Base-by-base conservation (phyloP, 2,329 filamentous ascomycete species). In the Ophiostoma sp. region DNA sequence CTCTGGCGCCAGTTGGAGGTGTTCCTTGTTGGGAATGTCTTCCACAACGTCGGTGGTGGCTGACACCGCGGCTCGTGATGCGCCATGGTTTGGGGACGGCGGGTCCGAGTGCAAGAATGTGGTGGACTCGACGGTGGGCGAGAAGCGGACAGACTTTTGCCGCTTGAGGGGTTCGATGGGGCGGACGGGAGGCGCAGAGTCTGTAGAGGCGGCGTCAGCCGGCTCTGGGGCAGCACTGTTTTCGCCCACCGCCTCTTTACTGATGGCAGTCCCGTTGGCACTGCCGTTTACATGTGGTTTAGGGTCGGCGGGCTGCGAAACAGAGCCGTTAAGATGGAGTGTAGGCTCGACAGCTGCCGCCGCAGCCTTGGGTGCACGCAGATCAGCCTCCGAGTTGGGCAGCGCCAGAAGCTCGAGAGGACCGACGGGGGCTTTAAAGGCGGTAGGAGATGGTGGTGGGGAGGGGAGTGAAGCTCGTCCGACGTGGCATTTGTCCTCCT, bases 1-100 rank as follows among this genome's bases (percentile, higher is more conserved):
- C 81, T 98, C 94, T 0, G 92, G 88, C 2, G 92, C 94, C 9
- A 99, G 86, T 80, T 98, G 96, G n/a, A 98, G 89, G 79, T 98
- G 94, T 79, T 99, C 96, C 82, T 83, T 87, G 76, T 89, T 85
- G 69, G 81, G 78, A 2, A 88, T 78, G n/a, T n/a, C n/a, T n/a
- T n/a, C n/a, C n/a, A n/a, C n/a, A n/a, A n/a, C n/a, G n/a, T n/a
- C n/a, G n/a, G n/a, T n/a, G n/a, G n/a, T n/a, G n/a, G 80, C 76
- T 19, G 42, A 4, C 15, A 42, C 11, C 11, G 33, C 33, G 33
- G 1, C 11, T 22, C 55, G 72, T 25, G 25, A 19, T 8, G 52
- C 61, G 39, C 22, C 52, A 22, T 73, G 76, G 42, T 75, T 79
- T 36, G 83, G 85, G 75, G 83, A 88, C 4, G 84, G 88, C 12